phyloP scores from a whole-genome alignment of 768 basidiomycete genomes.

The Xerocomus spinulosus region DNA sequence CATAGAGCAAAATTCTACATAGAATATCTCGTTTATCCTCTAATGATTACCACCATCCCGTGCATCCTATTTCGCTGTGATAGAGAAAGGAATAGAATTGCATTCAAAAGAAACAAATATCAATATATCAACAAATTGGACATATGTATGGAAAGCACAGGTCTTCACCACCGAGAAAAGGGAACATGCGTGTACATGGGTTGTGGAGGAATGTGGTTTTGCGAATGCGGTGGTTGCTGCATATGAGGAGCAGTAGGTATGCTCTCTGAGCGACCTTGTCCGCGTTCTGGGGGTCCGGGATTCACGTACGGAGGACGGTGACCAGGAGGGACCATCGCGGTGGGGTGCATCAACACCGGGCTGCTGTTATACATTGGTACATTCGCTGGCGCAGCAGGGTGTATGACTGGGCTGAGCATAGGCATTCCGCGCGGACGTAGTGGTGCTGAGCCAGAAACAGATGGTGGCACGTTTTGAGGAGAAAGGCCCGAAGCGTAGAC shows the following conservation, averaged over 20 bases:
- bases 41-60: conserved; percentile 9
- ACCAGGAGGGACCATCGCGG: conserved; percentile 35
- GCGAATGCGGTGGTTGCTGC: conserved; percentile 33
- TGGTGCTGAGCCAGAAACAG: conserved; percentile 28
- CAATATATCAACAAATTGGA: conserved; percentile 30
- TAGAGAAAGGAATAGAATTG: conserved; percentile 16
- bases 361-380: conserved; percentile 60
- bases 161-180: conserved; percentile 28
- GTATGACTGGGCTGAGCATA: conserved; percentile 71
- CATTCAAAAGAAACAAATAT: conserved; percentile 27
- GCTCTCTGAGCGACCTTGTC: conserved; percentile 46
- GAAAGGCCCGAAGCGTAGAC: conserved; percentile 45
- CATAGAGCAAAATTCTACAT: conserved; percentile 34
- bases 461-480: conserved; percentile 34
- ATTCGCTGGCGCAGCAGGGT: conserved; percentile 44
- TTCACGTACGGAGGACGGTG: conserved; percentile 37
- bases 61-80: conserved; percentile 3
- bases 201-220: conserved; percentile 25
- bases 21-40: conserved; percentile 16
- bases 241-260: conserved; percentile 38
- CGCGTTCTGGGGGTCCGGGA: conserved; percentile 47
- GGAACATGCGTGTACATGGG: conserved; percentile 28
- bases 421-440: conserved; percentile 49
- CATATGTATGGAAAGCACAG: conserved; percentile 16
- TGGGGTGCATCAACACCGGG: conserved; percentile 61